Evolutionary conservation across 2,329 filamentous ascomycete species (phyloP), one percentile per base, ranked within the genome.

Genomic region (Exophiala sideris): DNA sequence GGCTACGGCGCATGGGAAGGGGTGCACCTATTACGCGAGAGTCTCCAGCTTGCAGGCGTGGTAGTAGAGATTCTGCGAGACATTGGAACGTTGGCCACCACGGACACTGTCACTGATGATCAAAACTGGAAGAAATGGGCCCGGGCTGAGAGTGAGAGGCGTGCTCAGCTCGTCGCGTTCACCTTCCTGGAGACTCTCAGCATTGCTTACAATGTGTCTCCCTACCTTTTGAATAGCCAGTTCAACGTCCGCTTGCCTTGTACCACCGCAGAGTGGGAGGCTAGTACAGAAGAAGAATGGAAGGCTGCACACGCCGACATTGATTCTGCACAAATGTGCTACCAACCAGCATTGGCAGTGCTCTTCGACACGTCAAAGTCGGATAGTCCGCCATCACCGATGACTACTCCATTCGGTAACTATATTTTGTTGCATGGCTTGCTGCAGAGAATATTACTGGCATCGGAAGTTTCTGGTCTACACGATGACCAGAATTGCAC

Each of bases 361-460:
- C 38, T 40, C 18, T 40, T 40, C 14, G 14, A 12, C 38, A 11
- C 11, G 8, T 16, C 38, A 12, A 12, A 12, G 10, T 40, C 38
- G 10, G 8, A n/a, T 16, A 8, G 8, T n/a, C 11, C 11, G 10
- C 11, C 8, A 12, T 16, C 14, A 8, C 14, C 10, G 8, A 36
- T 36, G 45, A 35, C 45, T 16, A 47, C 45, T 7, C 45, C 45
- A 18, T 20, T 47, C 18, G 45, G 45, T 14, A 47, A 47, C 33
- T 36, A 47, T 16, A 20, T 47, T 36, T 33, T 47, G 18, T 21
- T 47, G n/a, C 45, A 47, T 16, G 45, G 45, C 14, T 11, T 47
- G 29, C 16, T 47, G 14, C 45, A 47, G 33, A 21, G 14, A 11
- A 47, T 47, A 34, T 20, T 18, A 11, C 33, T 47, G 12, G 32